Conservation (phyloP, 305 asterid species). For the Rubia balearica region DNA sequence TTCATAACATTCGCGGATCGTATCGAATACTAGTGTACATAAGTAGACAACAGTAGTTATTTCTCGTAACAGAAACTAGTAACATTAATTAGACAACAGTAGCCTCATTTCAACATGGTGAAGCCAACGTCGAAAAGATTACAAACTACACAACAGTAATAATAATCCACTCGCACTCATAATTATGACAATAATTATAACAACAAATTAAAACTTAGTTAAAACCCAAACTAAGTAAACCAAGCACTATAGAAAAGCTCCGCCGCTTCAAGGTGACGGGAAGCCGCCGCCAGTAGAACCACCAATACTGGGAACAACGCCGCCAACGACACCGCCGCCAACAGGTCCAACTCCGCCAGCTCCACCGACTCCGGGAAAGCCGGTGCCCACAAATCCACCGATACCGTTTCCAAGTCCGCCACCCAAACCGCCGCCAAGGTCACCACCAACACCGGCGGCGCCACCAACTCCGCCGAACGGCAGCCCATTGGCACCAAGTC, state of each 20-base stretch:
- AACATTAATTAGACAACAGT: background rate
- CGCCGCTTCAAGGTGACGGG: constrained; percentile 20
- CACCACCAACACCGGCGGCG: constrained; percentile 14
- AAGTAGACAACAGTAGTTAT: background rate
- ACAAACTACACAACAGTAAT: background rate
- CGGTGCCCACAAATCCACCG: constrained; percentile 17
- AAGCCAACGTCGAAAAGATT: background rate
- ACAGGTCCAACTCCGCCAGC: constrained; percentile 13
- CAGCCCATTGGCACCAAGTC: constrained; percentile 21
- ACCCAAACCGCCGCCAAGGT: constrained; percentile 18
- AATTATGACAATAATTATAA: background rate
- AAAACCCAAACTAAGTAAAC: background rate
- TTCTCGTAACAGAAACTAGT: background rate
- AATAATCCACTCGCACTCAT: background rate
- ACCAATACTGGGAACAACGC: constrained; percentile 12
- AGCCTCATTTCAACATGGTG: background rate
- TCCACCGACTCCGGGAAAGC: constrained; percentile 22
- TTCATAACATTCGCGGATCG: too few species aligned
- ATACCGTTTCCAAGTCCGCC: constrained; percentile 25
- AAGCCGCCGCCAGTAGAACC: background rate
- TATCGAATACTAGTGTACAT: too few species aligned
- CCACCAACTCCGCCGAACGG: constrained; percentile 24
- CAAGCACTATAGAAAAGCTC: background rate
- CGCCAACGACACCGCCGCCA: constrained; percentile 22
- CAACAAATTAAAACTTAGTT: background rate